Percentiles rank a stretch among this genome's conserved stretches.
These are phyloP conservation scores for Mallotus japonicus DNA, from an alignment of 441 rosid genomes.

Conservation along the genomic window DNA sequence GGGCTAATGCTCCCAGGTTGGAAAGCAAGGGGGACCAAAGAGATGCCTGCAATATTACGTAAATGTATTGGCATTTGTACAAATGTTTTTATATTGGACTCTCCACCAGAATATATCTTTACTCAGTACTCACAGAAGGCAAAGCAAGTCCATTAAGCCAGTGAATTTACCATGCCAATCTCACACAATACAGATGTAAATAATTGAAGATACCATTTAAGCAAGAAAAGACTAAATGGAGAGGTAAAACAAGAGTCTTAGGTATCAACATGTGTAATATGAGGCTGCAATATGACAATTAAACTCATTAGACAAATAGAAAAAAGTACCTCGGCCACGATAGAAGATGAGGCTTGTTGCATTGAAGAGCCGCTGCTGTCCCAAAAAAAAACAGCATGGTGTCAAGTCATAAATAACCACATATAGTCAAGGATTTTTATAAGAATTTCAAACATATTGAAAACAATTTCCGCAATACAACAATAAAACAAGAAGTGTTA, in stretches of 20 bases:
- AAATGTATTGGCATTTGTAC: no score
- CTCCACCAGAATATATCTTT: no score
- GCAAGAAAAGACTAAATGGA: background rate
- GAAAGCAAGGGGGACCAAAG: no score
- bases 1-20: no score
- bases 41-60: no score
- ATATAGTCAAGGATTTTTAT: background rate
- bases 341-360: conserved; percentile 59
- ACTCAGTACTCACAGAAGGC: background rate
- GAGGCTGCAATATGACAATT: background rate
- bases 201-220: background rate
- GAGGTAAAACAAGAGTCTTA: no score
- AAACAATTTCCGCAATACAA: background rate
- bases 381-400: background rate
- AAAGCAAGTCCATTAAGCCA: background rate
- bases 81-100: no score
- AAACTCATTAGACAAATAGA: background rate
- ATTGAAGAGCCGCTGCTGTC: conserved; percentile 44
- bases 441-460: background rate
- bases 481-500: background rate
- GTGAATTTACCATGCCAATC: background rate
- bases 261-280: no score
- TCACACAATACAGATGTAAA: background rate
- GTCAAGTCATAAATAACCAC: background rate
- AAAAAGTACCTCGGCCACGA: conserved; percentile 54